Conservation (phyloP, 805 yeast genomes). For the Kazachstania viticola region DNA sequence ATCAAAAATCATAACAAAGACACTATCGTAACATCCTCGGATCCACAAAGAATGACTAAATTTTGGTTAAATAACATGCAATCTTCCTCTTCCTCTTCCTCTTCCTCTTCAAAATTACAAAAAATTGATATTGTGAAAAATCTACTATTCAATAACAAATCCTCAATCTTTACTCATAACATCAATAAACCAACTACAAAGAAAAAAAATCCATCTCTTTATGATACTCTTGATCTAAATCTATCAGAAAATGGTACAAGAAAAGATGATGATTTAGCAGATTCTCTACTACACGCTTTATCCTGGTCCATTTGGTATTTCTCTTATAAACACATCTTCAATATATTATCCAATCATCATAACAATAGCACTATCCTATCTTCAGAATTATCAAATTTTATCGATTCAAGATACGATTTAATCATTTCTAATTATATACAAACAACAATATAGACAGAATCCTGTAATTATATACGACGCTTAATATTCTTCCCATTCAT, state of each 20-base stretch:
- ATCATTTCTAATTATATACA: no score
- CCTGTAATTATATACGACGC: no score
- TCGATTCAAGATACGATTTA: no score
- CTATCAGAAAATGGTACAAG: constrained; percentile 22
- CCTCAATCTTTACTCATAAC: background rate
- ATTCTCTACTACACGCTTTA: constrained; percentile 50
- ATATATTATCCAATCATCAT: no score
- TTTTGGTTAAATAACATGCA: constrained; percentile 10
- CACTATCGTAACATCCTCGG: constrained; percentile 15
- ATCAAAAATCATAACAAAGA: constrained; percentile 4
- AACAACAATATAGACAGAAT: no score
- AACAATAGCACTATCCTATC: no score
- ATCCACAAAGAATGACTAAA: constrained; percentile 21
- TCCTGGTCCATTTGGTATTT: constrained; percentile 30
- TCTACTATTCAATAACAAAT: background rate
- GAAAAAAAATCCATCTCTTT: constrained; percentile 16
- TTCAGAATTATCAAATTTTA: no score
- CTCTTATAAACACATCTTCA: background rate
- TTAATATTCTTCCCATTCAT: no score
- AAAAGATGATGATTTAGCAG: constrained; percentile 58
- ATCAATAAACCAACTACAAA: background rate
- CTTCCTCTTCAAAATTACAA: background rate
- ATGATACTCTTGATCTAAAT: constrained; percentile 66
- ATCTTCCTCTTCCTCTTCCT: background rate
- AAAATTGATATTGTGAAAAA: constrained; percentile 2